Conservation (phyloP, 2,329 filamentous ascomycete genomes). For the Aurifilum marmelostoma region DNA sequence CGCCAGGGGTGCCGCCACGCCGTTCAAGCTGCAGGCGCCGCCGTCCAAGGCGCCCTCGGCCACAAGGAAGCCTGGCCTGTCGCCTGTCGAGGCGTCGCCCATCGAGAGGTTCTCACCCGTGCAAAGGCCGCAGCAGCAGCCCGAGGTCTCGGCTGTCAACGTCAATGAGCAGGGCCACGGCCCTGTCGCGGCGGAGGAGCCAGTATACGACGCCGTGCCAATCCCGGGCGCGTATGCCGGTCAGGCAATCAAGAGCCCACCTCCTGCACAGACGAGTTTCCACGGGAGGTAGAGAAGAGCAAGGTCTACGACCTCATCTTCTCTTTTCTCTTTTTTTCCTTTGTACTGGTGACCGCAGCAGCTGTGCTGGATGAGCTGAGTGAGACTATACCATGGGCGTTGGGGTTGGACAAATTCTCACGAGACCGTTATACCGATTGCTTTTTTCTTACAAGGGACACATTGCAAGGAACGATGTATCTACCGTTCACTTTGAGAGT, state of each 20-base stretch:
- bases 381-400: slow-evolving; percentile 25
- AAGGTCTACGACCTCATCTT: slow-evolving; percentile 8
- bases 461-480: slow-evolving; percentile 12
- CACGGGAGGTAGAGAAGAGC: slow-evolving; percentile 36
- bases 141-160: slow-evolving; percentile 43
- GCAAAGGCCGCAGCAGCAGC: slow-evolving; percentile 36
- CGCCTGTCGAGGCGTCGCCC: slow-evolving; percentile 46
- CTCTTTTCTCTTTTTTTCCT: slow-evolving; percentile 31
- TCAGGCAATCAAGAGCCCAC: slow-evolving; percentile 56
- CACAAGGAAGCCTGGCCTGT: slow-evolving; percentile 67
- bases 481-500: slow-evolving; percentile 22
- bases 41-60: slow-evolving; percentile 77
- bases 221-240: slow-evolving; percentile 83
- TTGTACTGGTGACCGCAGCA: slow-evolving; percentile 21
- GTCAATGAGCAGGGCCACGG: slow-evolving; percentile 61
- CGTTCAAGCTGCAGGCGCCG: slow-evolving; percentile 87
- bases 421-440: neutral
- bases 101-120: slow-evolving; percentile 29
- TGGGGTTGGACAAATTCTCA: slow-evolving; percentile 14
- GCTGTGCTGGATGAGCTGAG: slow-evolving; percentile 24
- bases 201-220: slow-evolving; percentile 81
- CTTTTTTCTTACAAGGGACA: neutral
- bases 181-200: slow-evolving; percentile 75
- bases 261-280: slow-evolving; percentile 49
- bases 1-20: slow-evolving; percentile 42